phyloP scores from a whole-genome alignment of 2,329 filamentous ascomycete genomes.

The Elsinoe perseae region DNA sequence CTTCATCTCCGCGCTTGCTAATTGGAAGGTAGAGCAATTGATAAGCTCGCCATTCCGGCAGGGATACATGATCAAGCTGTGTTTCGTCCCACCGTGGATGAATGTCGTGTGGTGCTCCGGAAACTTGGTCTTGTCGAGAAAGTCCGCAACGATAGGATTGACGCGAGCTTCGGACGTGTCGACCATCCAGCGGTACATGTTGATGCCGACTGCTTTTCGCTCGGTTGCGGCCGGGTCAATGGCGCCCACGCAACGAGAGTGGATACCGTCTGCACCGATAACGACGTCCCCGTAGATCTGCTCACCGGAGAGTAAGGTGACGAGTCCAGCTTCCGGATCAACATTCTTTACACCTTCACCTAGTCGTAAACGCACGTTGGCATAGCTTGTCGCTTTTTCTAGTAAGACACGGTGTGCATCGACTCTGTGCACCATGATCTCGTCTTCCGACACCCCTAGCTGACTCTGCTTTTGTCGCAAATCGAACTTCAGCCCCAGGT shows the following conservation, averaged over 20 bases:
- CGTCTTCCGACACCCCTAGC: conserved; percentile 16
- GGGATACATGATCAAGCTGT: conserved; percentile 7
- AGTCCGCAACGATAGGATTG: background rate
- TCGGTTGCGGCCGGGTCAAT: conserved; percentile 9
- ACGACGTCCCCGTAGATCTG: conserved; percentile 20
- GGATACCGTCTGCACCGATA: conserved; percentile 23
- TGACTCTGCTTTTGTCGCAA: conserved; percentile 15
- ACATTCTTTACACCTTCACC: conserved; percentile 18
- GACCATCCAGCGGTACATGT: conserved; percentile 16
- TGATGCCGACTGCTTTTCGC: background rate
- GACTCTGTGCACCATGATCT: conserved; percentile 22
- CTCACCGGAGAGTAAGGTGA: conserved; percentile 18
- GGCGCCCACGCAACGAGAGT: conserved; percentile 1
- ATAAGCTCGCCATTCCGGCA: conserved; percentile 11
- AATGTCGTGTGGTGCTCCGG: conserved; percentile 11
- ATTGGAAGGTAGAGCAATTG: conserved; percentile 14
- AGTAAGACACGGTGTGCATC: conserved; percentile 21
- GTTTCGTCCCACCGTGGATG: conserved; percentile 1
- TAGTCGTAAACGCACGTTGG: conserved; percentile 18
- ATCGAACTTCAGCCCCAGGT: conserved; percentile 11
- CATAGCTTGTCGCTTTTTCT: conserved; percentile 15
- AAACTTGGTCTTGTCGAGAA: background rate
- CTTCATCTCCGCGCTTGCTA: conserved; percentile 1
- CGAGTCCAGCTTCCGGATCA: conserved; percentile 17
- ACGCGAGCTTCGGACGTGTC: background rate